Percentiles rank a stretch among this genome's conserved stretches.
Conservation (phyloP, 495 filamentous ascomycete genomes). For the Aspergillus nidulans region DNA sequence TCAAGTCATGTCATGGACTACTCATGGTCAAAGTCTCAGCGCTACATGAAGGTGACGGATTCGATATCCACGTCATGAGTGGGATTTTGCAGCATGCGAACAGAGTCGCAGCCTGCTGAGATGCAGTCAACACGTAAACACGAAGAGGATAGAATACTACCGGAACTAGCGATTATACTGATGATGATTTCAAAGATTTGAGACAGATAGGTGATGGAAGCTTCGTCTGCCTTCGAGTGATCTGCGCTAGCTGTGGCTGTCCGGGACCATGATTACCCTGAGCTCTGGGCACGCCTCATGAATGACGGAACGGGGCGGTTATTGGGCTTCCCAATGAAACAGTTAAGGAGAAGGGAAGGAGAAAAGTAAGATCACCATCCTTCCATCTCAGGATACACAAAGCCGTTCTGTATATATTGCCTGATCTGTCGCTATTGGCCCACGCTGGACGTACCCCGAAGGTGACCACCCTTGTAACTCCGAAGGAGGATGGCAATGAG, state of each 20-base stretch:
- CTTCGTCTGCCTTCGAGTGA: background rate
- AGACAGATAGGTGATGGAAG: background rate
- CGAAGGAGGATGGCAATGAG: background rate
- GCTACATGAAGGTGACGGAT: background rate
- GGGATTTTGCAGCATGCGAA: background rate
- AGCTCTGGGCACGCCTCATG: background rate
- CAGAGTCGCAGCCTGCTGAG: background rate
- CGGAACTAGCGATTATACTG: background rate
- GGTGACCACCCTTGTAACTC: constrained; percentile 8
- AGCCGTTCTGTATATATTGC: constrained; percentile 1
- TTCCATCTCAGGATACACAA: constrained; percentile 2
- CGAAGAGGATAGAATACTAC: background rate
- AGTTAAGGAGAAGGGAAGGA: background rate
- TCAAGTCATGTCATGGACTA: background rate
- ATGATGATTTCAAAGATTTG: background rate
- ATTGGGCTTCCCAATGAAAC: background rate
- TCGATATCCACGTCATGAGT: constrained; percentile 13
- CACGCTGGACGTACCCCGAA: background rate
- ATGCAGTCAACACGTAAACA: background rate
- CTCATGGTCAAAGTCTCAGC: background rate
- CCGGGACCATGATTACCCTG: background rate
- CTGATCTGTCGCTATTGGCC: constrained; percentile 15
- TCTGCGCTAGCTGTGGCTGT: background rate
- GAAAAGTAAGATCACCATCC: constrained; percentile 6
- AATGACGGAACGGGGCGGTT: background rate